These are phyloP conservation scores for Cryphonectria carpinicola DNA, from an alignment of 2,329 filamentous ascomycete genomes.

Conservation along the genomic window DNA sequence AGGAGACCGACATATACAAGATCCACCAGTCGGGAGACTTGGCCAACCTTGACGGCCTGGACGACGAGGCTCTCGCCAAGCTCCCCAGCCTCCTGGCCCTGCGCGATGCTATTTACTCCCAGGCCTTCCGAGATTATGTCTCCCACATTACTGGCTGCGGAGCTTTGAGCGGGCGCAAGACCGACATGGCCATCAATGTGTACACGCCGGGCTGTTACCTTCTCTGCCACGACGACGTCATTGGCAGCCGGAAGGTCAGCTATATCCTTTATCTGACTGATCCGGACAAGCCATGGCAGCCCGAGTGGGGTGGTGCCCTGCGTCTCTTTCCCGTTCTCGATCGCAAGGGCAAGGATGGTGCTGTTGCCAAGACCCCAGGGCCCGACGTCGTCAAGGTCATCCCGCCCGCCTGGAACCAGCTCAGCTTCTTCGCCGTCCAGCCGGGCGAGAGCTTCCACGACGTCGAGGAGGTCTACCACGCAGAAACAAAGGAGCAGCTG, in stretches of 20 bases:
- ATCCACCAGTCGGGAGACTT: conserved; percentile 98
- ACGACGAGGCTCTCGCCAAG: conserved; percentile 81
- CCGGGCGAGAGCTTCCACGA: conserved; percentile 99
- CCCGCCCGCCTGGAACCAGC: conserved; percentile 94
- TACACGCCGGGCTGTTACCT: conserved; percentile 96
- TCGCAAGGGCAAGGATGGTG: conserved; percentile 68
- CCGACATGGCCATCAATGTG: conserved; percentile 98
- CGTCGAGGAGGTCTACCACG: conserved; percentile 94
- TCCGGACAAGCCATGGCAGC: conserved; percentile 86
- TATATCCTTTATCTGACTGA: conserved; percentile 97
- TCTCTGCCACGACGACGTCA: conserved; percentile 97
- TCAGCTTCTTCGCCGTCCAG: conserved; percentile 97
- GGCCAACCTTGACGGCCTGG: conserved; percentile 92
- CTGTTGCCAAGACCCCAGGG: conserved; percentile 77
- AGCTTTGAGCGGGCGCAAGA: conserved; percentile 87
- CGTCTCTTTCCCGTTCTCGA: conserved; percentile 78
- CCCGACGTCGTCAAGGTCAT: conserved; percentile 82
- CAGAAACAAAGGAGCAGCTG: conserved; percentile 60
- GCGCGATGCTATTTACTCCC: conserved; percentile 93
- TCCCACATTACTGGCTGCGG: conserved; percentile 85
- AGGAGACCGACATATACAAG: conserved; percentile 99
- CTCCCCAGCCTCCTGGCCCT: conserved; percentile 87
- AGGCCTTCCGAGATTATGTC: conserved; percentile 85
- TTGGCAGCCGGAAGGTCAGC: conserved; percentile 92
- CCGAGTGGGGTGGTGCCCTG: conserved; percentile 90